These are phyloP conservation scores for Aegilops sharonensis DNA, from an alignment of 176 grass and related monocot genomes.

Conservation along the genomic window DNA sequence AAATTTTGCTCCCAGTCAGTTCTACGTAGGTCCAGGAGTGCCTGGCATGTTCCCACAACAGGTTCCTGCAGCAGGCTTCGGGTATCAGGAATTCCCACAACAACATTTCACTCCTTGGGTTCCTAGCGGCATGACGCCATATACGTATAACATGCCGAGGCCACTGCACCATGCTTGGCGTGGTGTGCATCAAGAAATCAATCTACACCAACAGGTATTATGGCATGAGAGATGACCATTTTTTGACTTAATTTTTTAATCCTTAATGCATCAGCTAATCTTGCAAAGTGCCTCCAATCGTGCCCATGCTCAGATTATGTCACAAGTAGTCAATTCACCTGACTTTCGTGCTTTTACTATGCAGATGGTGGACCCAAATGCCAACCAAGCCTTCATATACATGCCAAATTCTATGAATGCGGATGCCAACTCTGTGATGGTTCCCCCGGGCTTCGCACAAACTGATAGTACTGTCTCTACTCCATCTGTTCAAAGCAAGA, in stretches of 20 bases:
- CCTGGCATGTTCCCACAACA: conserved; percentile 9
- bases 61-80: conserved; percentile 3
- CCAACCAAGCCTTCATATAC: background rate
- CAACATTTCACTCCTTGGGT: background rate
- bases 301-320: too few relatives aligned
- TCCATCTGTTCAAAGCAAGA: background rate
- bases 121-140: conserved; percentile 12
- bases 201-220: too few relatives aligned
- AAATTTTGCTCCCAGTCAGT: background rate
- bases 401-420: background rate
- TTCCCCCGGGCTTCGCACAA: background rate
- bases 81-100: conserved; percentile 17
- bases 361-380: background rate
- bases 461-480: background rate
- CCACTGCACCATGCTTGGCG: conserved; percentile 7
- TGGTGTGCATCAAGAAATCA: too few relatives aligned
- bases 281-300: too few relatives aligned
- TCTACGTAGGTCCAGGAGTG: conserved; percentile 32
- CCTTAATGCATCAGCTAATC: too few relatives aligned
- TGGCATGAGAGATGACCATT: too few relatives aligned
- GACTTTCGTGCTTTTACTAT: background rate
- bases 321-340: background rate
- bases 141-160: conserved; percentile 25
- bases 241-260: too few relatives aligned
- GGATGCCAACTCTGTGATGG: background rate